phyloP scores from a whole-genome alignment of 371 early-diverging fungal species.

The Mucor sp. region DNA sequence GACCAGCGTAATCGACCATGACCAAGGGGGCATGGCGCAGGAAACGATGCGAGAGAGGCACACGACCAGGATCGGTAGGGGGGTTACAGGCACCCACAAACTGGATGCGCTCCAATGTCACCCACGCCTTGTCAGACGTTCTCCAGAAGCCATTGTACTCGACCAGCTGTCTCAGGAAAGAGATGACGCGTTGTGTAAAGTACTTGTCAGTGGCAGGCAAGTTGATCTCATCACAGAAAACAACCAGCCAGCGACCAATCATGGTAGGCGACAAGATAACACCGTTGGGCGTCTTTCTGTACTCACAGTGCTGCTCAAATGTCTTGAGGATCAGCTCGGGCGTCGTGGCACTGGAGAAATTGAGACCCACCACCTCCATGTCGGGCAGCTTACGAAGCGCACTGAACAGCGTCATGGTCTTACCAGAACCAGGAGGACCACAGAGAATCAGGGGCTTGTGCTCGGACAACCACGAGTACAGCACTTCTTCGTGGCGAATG shows the following conservation, averaged over 20 bases:
- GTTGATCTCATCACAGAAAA: constrained; percentile 99
- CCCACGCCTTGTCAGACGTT: constrained; percentile 89
- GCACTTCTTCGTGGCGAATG: constrained; percentile 94
- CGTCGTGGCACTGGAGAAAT: constrained; percentile 97
- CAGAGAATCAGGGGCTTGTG: constrained; percentile 95
- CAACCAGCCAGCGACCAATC: constrained; percentile 93
- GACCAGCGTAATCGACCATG: constrained; percentile 98
- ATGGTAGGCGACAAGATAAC: constrained; percentile 84
- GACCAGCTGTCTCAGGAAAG: constrained; percentile 94
- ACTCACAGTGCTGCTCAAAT: constrained; percentile 98
- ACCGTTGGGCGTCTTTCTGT: constrained; percentile 94
- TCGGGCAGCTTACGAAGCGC: constrained; percentile 94
- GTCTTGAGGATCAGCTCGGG: constrained; percentile 95
- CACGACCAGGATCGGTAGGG: constrained; percentile 98
- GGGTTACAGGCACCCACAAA: constrained; percentile 99
- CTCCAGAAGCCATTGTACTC: constrained; percentile 98
- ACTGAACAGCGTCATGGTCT: constrained; percentile 98
- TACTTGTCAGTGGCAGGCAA: constrained; percentile 96
- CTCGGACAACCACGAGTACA: constrained; percentile 95
- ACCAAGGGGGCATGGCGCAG: constrained; percentile 95
- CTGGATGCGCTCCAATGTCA: constrained; percentile 93
- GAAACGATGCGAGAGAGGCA: constrained; percentile 94
- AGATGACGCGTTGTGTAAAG: constrained; percentile 96
- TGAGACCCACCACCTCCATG: constrained; percentile 96
- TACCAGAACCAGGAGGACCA: constrained; percentile 99